These are phyloP conservation scores for Helianthus tuberosus DNA, from an alignment of 129 eudicot species.

Conservation along the genomic window DNA sequence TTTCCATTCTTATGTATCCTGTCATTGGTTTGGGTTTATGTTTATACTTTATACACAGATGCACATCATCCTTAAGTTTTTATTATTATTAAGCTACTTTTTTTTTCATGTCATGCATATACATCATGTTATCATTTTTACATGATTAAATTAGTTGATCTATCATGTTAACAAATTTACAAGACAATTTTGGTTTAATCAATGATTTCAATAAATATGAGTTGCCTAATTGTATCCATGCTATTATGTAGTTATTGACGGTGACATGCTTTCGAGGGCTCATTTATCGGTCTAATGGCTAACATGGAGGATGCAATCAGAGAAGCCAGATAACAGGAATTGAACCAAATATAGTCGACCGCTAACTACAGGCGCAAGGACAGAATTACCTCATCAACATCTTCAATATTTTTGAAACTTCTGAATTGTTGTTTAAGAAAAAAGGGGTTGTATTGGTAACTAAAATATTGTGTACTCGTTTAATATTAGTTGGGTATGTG, in stretches of 20 bases:
- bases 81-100: no score
- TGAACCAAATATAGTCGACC: background rate
- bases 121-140: background rate
- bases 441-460: no score
- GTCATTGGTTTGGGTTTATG: background rate
- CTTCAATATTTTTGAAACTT: background rate
- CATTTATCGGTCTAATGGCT: background rate
- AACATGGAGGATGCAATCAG: background rate
- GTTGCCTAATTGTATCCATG: background rate
- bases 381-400: background rate
- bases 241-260: background rate
- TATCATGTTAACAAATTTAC: background rate
- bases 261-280: background rate
- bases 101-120: background rate
- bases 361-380: background rate
- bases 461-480: no score
- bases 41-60: background rate
- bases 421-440: no score
- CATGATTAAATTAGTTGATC: background rate
- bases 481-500: no score
- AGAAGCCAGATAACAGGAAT: background rate
- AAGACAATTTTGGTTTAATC: background rate
- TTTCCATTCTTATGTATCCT: background rate
- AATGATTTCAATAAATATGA: background rate
- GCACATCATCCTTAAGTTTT: no score